These are phyloP conservation scores for Alternaria arborescens DNA, from an alignment of 2,329 filamentous ascomycete genomes.

Conservation along the genomic window DNA sequence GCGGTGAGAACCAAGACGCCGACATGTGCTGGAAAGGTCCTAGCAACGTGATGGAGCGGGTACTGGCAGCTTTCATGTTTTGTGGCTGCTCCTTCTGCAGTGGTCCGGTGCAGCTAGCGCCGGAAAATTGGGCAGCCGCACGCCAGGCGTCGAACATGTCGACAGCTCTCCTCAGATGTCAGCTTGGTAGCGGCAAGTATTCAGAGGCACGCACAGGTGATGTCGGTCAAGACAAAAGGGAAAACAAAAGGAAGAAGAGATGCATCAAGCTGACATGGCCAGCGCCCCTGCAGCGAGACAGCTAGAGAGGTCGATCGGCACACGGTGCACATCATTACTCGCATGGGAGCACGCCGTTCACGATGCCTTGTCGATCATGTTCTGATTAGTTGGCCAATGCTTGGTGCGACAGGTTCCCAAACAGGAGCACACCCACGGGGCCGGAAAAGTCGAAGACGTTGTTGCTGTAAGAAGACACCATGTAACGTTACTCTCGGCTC, in stretches of 20 bases:
- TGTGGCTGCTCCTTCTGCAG: slow-evolving; percentile 7
- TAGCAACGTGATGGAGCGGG: slow-evolving; percentile 7
- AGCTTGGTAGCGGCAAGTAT: slow-evolving; percentile 6
- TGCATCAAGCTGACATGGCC: slow-evolving; percentile 1
- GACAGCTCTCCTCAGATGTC: not conserved
- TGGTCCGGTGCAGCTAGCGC: slow-evolving; percentile 10
- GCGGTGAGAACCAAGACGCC: slow-evolving; percentile 7
- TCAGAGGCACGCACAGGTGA: not conserved
- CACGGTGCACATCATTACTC: slow-evolving; percentile 18
- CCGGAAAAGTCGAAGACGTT: slow-evolving; percentile 2
- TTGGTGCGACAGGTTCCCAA: slow-evolving; percentile 11
- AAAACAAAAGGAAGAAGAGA: not conserved
- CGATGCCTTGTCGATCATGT: slow-evolving; percentile 18
- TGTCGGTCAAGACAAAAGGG: slow-evolving; percentile 1
- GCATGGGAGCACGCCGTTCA: slow-evolving; percentile 9
- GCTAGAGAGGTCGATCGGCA: slow-evolving; percentile 9
- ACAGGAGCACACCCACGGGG: slow-evolving; percentile 3
- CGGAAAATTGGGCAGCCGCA: slow-evolving; percentile 8
- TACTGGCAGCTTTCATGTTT: slow-evolving; percentile 9
- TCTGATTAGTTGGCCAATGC: slow-evolving; percentile 1
- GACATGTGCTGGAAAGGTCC: slow-evolving; percentile 1
- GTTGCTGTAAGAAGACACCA: slow-evolving; percentile 5
- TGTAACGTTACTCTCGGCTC: slow-evolving; percentile 24
- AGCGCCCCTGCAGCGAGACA: not conserved
- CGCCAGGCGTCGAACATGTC: slow-evolving; percentile 3